Conservation (phyloP, 108 stramenopile genomes). For the Fragilaria radians region DNA sequence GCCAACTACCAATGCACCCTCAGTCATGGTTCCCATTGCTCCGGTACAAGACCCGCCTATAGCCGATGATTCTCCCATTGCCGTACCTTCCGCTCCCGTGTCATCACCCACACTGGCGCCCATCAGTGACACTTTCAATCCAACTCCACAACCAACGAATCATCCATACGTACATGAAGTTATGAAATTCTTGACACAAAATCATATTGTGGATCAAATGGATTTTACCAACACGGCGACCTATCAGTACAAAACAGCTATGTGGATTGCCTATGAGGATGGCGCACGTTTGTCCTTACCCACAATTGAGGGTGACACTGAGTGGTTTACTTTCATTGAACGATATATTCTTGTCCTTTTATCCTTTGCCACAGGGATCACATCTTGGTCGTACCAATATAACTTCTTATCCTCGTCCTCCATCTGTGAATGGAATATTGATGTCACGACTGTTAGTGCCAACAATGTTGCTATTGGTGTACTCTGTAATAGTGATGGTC, state of each 20-base stretch:
- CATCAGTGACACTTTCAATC: background rate
- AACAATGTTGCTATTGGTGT: background rate
- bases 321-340: background rate
- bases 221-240: background rate
- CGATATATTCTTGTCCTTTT: background rate
- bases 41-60: background rate
- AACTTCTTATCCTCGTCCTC: background rate
- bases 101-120: no score
- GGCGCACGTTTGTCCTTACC: background rate
- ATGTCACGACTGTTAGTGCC: background rate
- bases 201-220: background rate
- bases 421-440: conserved; percentile 1
- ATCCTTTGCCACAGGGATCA: background rate
- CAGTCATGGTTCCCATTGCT: background rate
- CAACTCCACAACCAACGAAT: no score
- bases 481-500: background rate
- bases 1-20: background rate
- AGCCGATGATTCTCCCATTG: background rate
- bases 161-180: background rate
- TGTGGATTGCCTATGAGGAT: background rate
- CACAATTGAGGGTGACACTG: background rate
- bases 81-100: background rate
- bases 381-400: background rate
- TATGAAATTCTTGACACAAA: background rate
- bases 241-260: background rate